Evolutionary conservation across 129 eudicot species (phyloP).

Genomic region (Flaveria robusta): DNA sequence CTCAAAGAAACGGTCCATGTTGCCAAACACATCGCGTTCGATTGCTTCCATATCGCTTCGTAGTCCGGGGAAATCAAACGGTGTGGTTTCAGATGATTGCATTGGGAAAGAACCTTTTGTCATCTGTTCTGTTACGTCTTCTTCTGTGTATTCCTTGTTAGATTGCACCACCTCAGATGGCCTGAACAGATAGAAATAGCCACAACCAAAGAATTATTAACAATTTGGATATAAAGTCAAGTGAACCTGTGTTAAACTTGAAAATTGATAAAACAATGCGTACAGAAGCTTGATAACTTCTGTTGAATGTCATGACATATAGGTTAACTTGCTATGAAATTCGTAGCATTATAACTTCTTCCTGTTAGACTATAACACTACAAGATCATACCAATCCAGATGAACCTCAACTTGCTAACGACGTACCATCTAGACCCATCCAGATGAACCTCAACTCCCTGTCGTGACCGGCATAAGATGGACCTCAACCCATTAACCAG

Average conservation of each 20-base stretch:
- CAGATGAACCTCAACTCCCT: not conserved
- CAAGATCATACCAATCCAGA: not conserved
- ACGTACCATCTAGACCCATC: not conserved
- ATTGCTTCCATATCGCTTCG: conserved; percentile 84
- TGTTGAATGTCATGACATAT: not conserved
- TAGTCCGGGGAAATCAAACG: conserved; percentile 71
- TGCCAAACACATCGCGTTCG: conserved; percentile 59
- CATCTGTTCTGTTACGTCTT: conserved; percentile 76
- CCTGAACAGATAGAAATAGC: conserved; percentile 40
- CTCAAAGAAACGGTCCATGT: conserved; percentile 63
- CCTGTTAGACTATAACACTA: not conserved
- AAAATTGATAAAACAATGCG: not conserved
- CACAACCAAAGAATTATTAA: not conserved
- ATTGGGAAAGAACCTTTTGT: conserved; percentile 46
- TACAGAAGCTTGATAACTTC: not conserved
- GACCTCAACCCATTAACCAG: not conserved
- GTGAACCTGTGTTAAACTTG: not conserved
- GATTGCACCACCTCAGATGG: conserved; percentile 82
- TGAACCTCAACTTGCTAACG: not conserved
- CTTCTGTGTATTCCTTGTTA: conserved; percentile 86
- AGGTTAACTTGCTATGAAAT: not conserved
- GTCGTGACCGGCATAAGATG: not conserved
- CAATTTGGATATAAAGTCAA: not conserved
- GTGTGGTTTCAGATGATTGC: conserved; percentile 39
- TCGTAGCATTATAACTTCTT: not conserved